Evolutionary conservation across 768 basidiomycete genomes (phyloP), one percentile per base, ranked within the genome.

Genomic region (Boletus vermiculosoides): DNA sequence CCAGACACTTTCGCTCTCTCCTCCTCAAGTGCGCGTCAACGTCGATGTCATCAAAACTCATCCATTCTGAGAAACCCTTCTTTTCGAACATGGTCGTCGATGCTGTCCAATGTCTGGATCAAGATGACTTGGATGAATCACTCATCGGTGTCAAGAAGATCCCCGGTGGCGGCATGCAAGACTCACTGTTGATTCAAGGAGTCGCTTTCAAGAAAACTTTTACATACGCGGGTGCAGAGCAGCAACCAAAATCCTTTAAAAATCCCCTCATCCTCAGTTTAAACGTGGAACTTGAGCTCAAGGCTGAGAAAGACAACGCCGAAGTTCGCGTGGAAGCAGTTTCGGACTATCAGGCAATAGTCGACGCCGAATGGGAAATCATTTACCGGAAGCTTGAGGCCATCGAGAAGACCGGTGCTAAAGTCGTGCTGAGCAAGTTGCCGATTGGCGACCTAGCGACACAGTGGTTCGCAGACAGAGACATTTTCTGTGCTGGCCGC

Each of bases 161-260:
- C 47, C 85, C 97, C 23, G 97, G 97, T 50, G 97, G 97, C 45
- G 97, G 92, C 57, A 90, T 97, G 87, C 94, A 98, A 74, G 97
- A 98, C 72, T 96, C 94, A 3, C 80, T 89, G 15, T 80, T 98
- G 44, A 80, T 99, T 68, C 76, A 78, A 55, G 96, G 97, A 39
- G 97, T 99, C 47, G 86, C 97, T 0, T 99, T 98, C 86, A 98
- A 98, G 74, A 99, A 99, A 78, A 99, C 97, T 0, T 99, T 99
- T 75, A 95, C 94, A 2, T 99, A 99, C 63, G 97, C 97, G 22
- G 97, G 97, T 46, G 97, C 97, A 20, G 97, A 99, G 71, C 97
- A 99, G 74, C 96, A 98, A 71, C 97, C 96, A 42, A 98, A 98
- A 76, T 80, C 83, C 34, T 97, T 98, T 81, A 76, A 77, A 60